phyloP scores from a whole-genome alignment of 768 basidiomycete species.

The Auriscalpium orientale region DNA sequence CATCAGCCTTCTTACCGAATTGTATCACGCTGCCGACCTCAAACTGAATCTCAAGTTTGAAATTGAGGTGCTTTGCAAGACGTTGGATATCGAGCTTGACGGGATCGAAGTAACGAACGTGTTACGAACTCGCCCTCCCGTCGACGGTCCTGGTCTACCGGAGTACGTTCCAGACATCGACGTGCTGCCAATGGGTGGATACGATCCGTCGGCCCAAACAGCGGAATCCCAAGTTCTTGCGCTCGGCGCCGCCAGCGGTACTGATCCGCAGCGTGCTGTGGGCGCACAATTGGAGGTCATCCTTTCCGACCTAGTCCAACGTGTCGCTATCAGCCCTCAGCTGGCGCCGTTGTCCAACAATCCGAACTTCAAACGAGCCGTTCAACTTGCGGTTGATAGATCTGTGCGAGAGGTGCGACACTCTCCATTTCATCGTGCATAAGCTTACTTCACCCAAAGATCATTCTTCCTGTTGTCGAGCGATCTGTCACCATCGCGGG shows the following conservation, averaged over 20 bases:
- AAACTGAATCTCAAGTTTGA: constrained; percentile 98
- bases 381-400: constrained; percentile 85
- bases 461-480: constrained; percentile 95
- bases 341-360: constrained; percentile 70
- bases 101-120: constrained; percentile 77
- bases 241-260: constrained; percentile 50
- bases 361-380: constrained; percentile 81
- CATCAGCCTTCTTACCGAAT: constrained; percentile 81
- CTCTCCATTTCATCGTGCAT: not conserved
- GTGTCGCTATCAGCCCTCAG: constrained; percentile 72
- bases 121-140: constrained; percentile 66
- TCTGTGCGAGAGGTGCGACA: constrained; percentile 82
- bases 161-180: constrained; percentile 80
- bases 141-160: constrained; percentile 60
- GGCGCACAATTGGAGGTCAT: constrained; percentile 79
- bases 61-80: constrained; percentile 94
- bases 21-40: constrained; percentile 96
- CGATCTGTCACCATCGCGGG: constrained; percentile 97
- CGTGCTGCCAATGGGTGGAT: constrained; percentile 66
- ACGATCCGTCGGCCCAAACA: constrained; percentile 43
- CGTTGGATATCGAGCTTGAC: constrained; percentile 81
- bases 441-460: constrained; percentile 35
- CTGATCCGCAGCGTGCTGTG: constrained; percentile 60
- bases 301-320: constrained; percentile 58
- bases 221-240: constrained; percentile 56